Evolutionary conservation across 1,284 basidiomycete genomes (phyloP), one percentile per base, ranked within the genome.

Genomic region (Irpex rosettiformis): DNA sequence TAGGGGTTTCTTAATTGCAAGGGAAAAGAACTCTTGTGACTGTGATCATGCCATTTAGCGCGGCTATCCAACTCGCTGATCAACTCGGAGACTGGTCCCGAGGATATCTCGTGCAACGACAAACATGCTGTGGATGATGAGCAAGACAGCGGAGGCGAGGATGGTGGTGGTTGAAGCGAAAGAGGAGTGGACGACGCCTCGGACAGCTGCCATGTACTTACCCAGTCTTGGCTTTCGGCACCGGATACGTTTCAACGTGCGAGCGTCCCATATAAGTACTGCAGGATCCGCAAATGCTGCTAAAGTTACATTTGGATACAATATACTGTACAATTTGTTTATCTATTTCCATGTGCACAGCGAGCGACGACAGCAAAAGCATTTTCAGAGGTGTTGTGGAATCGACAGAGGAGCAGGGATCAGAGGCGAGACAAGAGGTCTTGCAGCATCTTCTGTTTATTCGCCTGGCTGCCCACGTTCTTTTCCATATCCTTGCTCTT

Each of bases 401-500:
- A 40, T 16, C 33, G 33, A 40, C 48, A 51, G 25, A 10, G 7
- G 24, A 28, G 24, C 25, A 27, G 30, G 40, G 30, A 21, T 58
- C 42, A 62, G 10, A 72, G 62, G 33, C 67, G 69, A 57, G 69
- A 68, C n/a, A 73, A 62, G 1, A 73, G 60, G 8, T 66, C 68
- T 52, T 67, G 69, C 49, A 72, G 65, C 63, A 71, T 69, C 64
- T 77, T 77, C 66, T 76, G 72, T 48, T 71, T 70, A 28, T 71
- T 71, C 42, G 66, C 64, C 21, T 69, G 58, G 52, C 63, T 66
- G 55, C 65, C 66, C 30, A 68, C 68, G 51, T 76, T 75, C 60
- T 78, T 80, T 56, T 78, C 75, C 30, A 80, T 63, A 3, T 68
- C 66, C 60, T 78, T 79, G 64, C 70, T 69, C 58, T 76, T 76